Percentiles rank a stretch among this genome's conserved stretches.
Evolutionary conservation across 2,329 filamentous ascomycete genomes (phyloP).

Genomic region (Sphaerulina musiva): DNA sequence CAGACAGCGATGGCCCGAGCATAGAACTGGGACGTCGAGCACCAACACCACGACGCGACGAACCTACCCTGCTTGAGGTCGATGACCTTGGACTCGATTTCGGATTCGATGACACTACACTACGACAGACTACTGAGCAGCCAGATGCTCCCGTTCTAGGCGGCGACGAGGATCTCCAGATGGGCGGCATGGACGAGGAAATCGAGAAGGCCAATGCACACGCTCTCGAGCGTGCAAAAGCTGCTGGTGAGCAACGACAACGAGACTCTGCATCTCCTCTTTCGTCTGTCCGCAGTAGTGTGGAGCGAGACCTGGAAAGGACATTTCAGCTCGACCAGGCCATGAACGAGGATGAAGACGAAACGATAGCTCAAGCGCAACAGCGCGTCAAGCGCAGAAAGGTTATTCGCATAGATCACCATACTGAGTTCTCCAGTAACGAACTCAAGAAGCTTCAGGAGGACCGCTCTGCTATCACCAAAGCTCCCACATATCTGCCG

Average conservation of each 20-base stretch:
- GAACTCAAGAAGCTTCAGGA: slow-evolving; percentile 82
- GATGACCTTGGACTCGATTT: slow-evolving; percentile 50
- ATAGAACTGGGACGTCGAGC: slow-evolving; percentile 90
- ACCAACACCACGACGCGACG: slow-evolving; percentile 52
- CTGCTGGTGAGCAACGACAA: slow-evolving; percentile 32
- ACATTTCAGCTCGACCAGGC: slow-evolving; percentile 42
- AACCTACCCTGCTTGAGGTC: slow-evolving; percentile 53
- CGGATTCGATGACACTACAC: slow-evolving; percentile 33
- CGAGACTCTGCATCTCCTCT: slow-evolving; percentile 49
- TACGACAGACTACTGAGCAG: slow-evolving; percentile 18
- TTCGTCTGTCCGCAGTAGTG: slow-evolving; percentile 47
- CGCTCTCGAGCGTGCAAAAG: slow-evolving; percentile 40
- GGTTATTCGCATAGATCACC: slow-evolving; percentile 71
- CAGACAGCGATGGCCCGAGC: slow-evolving; percentile 41
- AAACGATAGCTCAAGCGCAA: slow-evolving; percentile 52
- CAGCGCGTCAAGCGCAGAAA: slow-evolving; percentile 75
- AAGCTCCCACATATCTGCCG: slow-evolving; percentile 73
- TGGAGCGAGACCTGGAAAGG: slow-evolving; percentile 58
- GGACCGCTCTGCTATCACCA: slow-evolving; percentile 80
- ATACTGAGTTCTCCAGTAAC: slow-evolving; percentile 67
- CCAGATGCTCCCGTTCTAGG: slow-evolving; percentile 21
- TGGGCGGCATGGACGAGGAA: slow-evolving; percentile 39
- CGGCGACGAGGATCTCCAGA: slow-evolving; percentile 37
- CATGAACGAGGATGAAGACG: slow-evolving; percentile 39
- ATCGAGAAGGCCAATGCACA: slow-evolving; percentile 38